Conservation (phyloP, 116 monocot species). For the Phalaenopsis hybrid region DNA sequence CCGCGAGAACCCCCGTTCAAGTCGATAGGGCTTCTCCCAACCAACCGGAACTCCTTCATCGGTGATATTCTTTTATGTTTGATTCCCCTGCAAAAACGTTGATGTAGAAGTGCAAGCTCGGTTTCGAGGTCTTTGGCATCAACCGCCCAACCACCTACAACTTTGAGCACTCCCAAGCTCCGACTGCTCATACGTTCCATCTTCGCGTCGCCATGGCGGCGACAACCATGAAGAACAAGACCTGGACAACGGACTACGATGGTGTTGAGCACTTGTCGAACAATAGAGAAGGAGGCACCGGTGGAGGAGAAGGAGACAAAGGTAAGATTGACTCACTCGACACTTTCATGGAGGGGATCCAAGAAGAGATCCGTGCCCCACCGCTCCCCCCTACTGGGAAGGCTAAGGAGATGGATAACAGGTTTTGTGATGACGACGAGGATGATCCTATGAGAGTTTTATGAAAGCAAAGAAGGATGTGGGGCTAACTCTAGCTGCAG, state of each 20-base stretch:
- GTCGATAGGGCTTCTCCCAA: no score
- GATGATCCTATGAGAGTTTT: slow-evolving; percentile 89
- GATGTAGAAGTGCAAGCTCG: slow-evolving; percentile 97
- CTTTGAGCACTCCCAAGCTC: slow-evolving; percentile 66
- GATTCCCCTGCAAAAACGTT: background rate
- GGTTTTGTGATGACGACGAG: slow-evolving; percentile 56
- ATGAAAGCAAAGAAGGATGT: slow-evolving; percentile 83
- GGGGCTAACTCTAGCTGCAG: slow-evolving; percentile 76
- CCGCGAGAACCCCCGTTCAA: no score
- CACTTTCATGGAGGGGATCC: slow-evolving; percentile 90
- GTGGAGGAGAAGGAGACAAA: slow-evolving; percentile 11
- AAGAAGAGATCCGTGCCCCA: slow-evolving; percentile 58
- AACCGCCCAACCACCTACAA: slow-evolving; percentile 69
- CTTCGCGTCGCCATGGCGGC: slow-evolving; percentile 31
- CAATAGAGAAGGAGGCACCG: background rate
- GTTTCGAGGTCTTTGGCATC: slow-evolving; percentile 89
- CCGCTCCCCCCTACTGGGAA: slow-evolving; percentile 19
- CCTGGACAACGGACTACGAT: slow-evolving; percentile 16
- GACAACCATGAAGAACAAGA: slow-evolving; percentile 26
- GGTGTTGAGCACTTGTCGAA: slow-evolving; percentile 14
- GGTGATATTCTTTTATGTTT: no score
- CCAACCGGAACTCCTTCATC: no score
- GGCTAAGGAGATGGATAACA: slow-evolving; percentile 30
- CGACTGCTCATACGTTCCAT: slow-evolving; percentile 68
- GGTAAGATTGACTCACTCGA: slow-evolving; percentile 91